A percentile compares a stretch with the other conserved stretches of the same genome.
Evolutionary conservation across 352 stramenopile genomes (phyloP).

Genomic region (Globisporangium heterothallicum): DNA sequence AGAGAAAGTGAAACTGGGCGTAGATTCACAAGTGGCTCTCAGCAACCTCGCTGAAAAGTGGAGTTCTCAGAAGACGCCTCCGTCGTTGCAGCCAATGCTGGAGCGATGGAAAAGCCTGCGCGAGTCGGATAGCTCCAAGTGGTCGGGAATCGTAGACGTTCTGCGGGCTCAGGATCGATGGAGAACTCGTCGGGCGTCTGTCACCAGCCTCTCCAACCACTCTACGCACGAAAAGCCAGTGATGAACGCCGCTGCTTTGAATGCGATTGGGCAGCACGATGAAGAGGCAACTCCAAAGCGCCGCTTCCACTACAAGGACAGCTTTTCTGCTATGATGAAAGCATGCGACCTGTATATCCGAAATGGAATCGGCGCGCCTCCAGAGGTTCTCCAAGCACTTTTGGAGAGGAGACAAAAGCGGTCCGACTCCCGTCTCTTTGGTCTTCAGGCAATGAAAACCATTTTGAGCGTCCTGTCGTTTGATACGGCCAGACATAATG

Average conservation of each 20-base stretch:
- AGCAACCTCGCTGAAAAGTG: conserved; percentile 85
- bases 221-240: conserved; percentile 1
- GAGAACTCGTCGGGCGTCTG: conserved; percentile 47
- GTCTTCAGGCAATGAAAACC: conserved; percentile 76
- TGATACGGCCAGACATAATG: conserved; percentile 70
- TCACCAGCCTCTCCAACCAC: conserved; percentile 9
- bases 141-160: conserved; percentile 81
- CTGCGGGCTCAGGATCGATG: conserved; percentile 62
- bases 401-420: conserved; percentile 69
- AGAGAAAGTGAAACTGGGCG: conserved; percentile 51
- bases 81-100: conserved; percentile 81
- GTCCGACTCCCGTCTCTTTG: conserved; percentile 71
- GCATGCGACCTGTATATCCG: conserved; percentile 86
- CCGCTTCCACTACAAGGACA: conserved; percentile 49
- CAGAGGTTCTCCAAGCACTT: conserved; percentile 63
- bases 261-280: conserved; percentile 15
- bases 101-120: conserved; percentile 77
- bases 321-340: conserved; percentile 76
- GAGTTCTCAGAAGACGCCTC: conserved; percentile 75
- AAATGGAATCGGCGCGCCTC: conserved; percentile 71
- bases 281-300: conserved; percentile 19
- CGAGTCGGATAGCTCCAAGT: conserved; percentile 77
- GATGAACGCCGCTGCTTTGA: conserved; percentile 7
- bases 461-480: conserved; percentile 70
- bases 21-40: conserved; percentile 67